phyloP scores from a whole-genome alignment of 148 eudicot species.

The Silene latifolia region DNA sequence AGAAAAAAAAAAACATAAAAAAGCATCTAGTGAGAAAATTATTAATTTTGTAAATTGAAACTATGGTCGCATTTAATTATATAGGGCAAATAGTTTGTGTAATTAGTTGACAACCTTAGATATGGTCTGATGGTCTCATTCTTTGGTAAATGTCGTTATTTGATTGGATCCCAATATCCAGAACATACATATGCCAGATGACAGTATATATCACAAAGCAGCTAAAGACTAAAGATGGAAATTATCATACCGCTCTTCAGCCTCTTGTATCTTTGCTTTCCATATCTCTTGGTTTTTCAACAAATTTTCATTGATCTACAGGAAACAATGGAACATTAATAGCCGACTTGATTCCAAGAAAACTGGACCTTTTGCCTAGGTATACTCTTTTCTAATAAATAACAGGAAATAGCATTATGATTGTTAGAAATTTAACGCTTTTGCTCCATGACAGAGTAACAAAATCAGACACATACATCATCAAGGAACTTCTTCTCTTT shows the following conservation, averaged over 20 bases:
- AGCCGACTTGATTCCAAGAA: slow-evolving; percentile 1
- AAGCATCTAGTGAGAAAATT: neutral
- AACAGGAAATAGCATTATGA: neutral
- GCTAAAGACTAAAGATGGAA: neutral
- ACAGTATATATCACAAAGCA: no score
- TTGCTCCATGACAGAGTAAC: neutral
- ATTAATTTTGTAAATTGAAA: neutral
- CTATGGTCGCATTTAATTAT: no score
- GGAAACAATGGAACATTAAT: neutral
- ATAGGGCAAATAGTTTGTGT: no score
- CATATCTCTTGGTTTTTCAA: slow-evolving; percentile 66
- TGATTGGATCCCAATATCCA: neutral
- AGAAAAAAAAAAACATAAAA: slow-evolving; percentile 1
- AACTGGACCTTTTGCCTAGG: slow-evolving; percentile 1
- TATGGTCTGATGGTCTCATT: neutral
- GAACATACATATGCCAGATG: no score
- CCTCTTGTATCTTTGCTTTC: slow-evolving; percentile 60
- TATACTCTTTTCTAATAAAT: neutral
- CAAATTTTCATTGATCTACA: slow-evolving; percentile 79
- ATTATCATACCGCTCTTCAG: slow-evolving; percentile 54
- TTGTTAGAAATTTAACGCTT: neutral
- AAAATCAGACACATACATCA: slow-evolving; percentile 46
- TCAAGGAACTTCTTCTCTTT: slow-evolving; percentile 76
- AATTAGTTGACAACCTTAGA: neutral
- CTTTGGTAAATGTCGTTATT: neutral